Evolutionary conservation across 352 stramenopile genomes (phyloP), one percentile per base, ranked within the genome.

Genomic region (Phytophthora pinifolia): DNA sequence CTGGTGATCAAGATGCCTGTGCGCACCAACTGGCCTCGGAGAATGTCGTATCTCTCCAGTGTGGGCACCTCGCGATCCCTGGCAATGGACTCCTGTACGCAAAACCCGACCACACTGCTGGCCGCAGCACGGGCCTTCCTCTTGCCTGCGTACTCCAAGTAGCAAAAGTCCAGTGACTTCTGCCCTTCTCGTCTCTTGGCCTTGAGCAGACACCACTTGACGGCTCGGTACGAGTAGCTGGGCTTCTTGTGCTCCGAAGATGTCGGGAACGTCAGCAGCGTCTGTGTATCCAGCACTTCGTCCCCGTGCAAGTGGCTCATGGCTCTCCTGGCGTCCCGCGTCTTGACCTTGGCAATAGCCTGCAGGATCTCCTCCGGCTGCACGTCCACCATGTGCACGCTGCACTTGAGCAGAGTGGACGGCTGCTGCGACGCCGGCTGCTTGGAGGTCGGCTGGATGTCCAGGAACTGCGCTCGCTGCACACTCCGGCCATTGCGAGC

Each of bases 111-210:
- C 8, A 90, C 76, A 10, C 57, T 74, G 30, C 59, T 82, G 33
- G 65, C 70, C 1, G 61, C 65, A 0, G 65, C 58, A 20, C 59
- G 51, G 2, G 62, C 49, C 34, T 79, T 80, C 46, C 70, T 75
- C 49, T 76, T 86, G 29, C 83, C 82, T 6, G 79, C 80, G 46
- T 92, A 92, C 54, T 92, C 82, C 35, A 94, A 42, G 36, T 85
- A 89, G 46, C 79, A 92, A 38, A 89, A 89, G 61, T 89, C 79
- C 15, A 86, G 54, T 44, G 69, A 57, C 48, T 79, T 82, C 10
- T 75, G 59, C 13, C 60, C 56, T 39, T 65, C 51, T 57, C 59
- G 34, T 54, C 70, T 38, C 43, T 65, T 46, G 0, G 46, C 51
- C 29, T 63, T 70, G 12, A 70, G 34, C 1, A 79, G 54, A 59